Evolutionary conservation across 768 basidiomycete species (phyloP), one percentile per base, ranked within the genome.

Genomic region (Mycena vitilis): DNA sequence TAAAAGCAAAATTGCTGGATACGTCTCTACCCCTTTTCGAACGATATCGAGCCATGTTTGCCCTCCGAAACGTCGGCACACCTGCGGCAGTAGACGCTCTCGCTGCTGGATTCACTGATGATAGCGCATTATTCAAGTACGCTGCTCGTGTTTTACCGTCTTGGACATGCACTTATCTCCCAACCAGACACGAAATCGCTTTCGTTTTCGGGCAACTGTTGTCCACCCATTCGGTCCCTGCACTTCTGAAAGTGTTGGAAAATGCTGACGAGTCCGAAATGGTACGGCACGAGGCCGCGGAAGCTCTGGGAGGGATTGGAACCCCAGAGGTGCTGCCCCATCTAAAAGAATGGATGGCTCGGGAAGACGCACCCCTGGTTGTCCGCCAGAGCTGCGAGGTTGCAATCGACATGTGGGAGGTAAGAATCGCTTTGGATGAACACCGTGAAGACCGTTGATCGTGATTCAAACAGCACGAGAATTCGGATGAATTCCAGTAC

Each of bases 261-360:
- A 82, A 95, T 71, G 63, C 77, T 2, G 76, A 81, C 2, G 98
- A 99, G 79, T 91, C 91, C 13, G 95, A 96, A 64, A 99, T 99
- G 97, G 98, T 99, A 12, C 89, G 98, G 38, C 98, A 99, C 73
- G 98, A 99, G 79, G 98, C 97, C 30, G 98, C 98, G 5, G 98
- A 99, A 79, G 98, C 98, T 9, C 86, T 99, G 0, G 98, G 98
- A n/a, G 95, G 97, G 6, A 99, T 99, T 64, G 96, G 92, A 34
- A 95, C 92, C 2, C 94, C 95, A 0, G 95, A 97, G 61, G 96
- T 98, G 5, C 84, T 98, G 40, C 91, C 93, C 1, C 86, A 95
- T 70, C 81, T 99, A 44, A 88, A 89, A 71, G 93, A 96, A 77
- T 98, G 95, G 91, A 89, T 92, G 84, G 80, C 78, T 25, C 85